A percentile compares a stretch with the other conserved stretches of the same genome.
phyloP scores from a whole-genome alignment of 805 yeast species.

The Nadsonia fulvescens region DNA sequence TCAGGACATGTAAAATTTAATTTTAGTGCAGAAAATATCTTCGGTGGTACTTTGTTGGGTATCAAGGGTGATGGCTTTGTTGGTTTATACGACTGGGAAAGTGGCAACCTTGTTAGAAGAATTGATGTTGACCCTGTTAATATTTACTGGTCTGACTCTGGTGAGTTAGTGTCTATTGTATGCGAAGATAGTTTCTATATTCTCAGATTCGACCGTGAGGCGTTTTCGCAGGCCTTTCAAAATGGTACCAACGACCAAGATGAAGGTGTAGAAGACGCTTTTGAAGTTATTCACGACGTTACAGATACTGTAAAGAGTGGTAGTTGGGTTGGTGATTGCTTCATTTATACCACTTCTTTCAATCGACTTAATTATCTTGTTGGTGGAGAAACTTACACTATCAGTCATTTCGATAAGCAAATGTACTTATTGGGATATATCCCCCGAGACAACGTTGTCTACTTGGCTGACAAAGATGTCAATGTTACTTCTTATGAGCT shows the following conservation, averaged over 20 bases:
- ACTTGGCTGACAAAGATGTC: slow-evolving; percentile 80
- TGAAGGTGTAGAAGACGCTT: slow-evolving; percentile 75
- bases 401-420: slow-evolving; percentile 81
- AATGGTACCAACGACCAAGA: slow-evolving; percentile 32
- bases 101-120: slow-evolving; percentile 67
- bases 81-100: slow-evolving; percentile 87
- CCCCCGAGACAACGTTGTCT: slow-evolving; percentile 77
- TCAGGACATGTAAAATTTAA: slow-evolving; percentile 39
- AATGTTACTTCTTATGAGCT: slow-evolving; percentile 66
- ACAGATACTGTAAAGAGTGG: slow-evolving; percentile 74
- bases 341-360: slow-evolving; percentile 71
- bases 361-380: slow-evolving; percentile 87
- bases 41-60: slow-evolving; percentile 79
- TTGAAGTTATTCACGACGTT: slow-evolving; percentile 70
- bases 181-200: slow-evolving; percentile 61
- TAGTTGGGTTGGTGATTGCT: slow-evolving; percentile 94
- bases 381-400: slow-evolving; percentile 81
- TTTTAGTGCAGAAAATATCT: slow-evolving; percentile 53
- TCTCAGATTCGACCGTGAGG: slow-evolving; percentile 51
- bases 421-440: slow-evolving; percentile 78
- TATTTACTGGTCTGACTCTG: slow-evolving; percentile 84
- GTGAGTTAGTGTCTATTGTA: slow-evolving; percentile 67
- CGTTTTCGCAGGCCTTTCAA: slow-evolving; percentile 43
- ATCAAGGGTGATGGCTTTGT: slow-evolving; percentile 62
- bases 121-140: slow-evolving; percentile 65